These are phyloP conservation scores for Aspergillus calidoustus DNA, from an alignment of 2,329 filamentous ascomycete genomes.

Conservation along the genomic window DNA sequence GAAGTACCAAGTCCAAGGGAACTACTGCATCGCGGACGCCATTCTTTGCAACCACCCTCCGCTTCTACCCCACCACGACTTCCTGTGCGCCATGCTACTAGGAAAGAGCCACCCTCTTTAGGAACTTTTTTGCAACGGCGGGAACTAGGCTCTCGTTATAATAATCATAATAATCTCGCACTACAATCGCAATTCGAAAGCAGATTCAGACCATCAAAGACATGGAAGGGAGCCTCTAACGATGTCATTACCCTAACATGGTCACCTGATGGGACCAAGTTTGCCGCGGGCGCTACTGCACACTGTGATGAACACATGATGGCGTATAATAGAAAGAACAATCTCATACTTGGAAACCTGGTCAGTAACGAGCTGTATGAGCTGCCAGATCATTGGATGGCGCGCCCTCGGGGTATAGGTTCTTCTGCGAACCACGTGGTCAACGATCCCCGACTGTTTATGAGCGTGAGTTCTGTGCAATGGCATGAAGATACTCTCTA, in stretches of 20 bases:
- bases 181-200: constrained; percentile 35
- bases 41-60: not conserved
- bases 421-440: constrained; percentile 48
- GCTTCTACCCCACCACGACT: not conserved
- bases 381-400: constrained; percentile 57
- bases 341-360: constrained; percentile 59
- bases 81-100: not conserved
- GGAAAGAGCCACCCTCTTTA: constrained; percentile 6
- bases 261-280: constrained; percentile 58
- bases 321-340: constrained; percentile 64
- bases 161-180: constrained; percentile 16
- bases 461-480: constrained; percentile 59
- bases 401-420: constrained; percentile 43
- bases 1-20: not conserved
- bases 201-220: constrained; percentile 49
- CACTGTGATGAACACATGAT: constrained; percentile 60
- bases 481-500: constrained; percentile 57
- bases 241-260: constrained; percentile 63
- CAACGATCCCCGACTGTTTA: constrained; percentile 59
- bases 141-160: constrained; percentile 31
- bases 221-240: constrained; percentile 62
- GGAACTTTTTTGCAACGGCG: constrained; percentile 34
- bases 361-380: constrained; percentile 51
- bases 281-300: constrained; percentile 62
- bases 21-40: not conserved